These are phyloP conservation scores for Pyricularia grisea DNA, from an alignment of 2,329 filamentous ascomycete species.

Conservation along the genomic window DNA sequence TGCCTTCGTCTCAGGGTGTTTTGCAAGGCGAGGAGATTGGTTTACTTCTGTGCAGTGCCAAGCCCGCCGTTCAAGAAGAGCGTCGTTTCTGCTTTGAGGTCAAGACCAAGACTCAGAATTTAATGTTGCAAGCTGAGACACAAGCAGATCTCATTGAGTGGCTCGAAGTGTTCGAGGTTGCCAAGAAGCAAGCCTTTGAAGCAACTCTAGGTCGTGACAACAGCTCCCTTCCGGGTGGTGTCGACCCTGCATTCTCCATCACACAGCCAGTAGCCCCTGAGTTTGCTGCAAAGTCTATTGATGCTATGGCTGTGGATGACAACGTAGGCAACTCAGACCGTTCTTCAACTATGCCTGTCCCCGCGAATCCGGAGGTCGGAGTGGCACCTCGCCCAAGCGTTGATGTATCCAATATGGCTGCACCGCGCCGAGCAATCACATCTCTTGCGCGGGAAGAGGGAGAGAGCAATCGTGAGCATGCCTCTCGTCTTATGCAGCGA, in stretches of 20 bases:
- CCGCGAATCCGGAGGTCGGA: constrained; percentile 43
- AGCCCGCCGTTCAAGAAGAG: constrained; percentile 85
- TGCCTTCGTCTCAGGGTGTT: constrained; percentile 76
- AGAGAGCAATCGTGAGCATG: constrained; percentile 70
- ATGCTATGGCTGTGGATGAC: constrained; percentile 25
- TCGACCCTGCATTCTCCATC: constrained; percentile 81
- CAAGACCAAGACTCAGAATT: constrained; percentile 89
- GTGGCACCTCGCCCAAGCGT: constrained; percentile 57
- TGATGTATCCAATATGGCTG: constrained; percentile 43
- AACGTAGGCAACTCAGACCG: constrained; percentile 42
- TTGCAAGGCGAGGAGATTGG: constrained; percentile 95
- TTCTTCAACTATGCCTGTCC: constrained; percentile 54
- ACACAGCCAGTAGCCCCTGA: constrained; percentile 81
- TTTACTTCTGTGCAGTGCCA: constrained; percentile 85
- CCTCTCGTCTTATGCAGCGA: constrained; percentile 84
- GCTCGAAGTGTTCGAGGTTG: constrained; percentile 87
- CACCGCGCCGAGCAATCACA: constrained; percentile 47
- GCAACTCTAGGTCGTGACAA: constrained; percentile 48
- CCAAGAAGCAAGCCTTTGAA: constrained; percentile 87
- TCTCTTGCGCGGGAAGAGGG: constrained; percentile 51
- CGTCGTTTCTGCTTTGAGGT: constrained; percentile 96
- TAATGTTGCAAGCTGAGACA: constrained; percentile 86
- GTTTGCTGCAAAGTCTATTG: constrained; percentile 69
- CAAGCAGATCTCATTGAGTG: constrained; percentile 89
- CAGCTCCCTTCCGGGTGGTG: constrained; percentile 34